Evolutionary conservation across 805 yeast genomes (phyloP).

Genomic region (Blastobotrys peoriensis): DNA sequence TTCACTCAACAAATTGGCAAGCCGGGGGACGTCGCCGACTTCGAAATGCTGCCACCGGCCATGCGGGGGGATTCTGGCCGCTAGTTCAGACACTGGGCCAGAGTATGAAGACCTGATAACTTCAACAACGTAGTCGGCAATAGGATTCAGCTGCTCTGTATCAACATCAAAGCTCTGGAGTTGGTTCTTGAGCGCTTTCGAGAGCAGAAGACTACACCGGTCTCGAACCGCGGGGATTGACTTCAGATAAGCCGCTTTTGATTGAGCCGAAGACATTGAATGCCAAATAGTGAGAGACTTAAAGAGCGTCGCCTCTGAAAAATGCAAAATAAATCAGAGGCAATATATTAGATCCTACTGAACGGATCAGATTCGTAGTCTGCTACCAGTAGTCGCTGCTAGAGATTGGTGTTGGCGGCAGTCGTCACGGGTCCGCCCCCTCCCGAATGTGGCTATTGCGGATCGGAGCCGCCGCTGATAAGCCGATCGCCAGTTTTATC

Average conservation of each 20-base stretch:
- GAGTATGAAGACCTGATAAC: conserved; percentile 44
- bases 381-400: too few relatives aligned
- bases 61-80: conserved; percentile 50
- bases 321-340: too few relatives aligned
- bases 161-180: conserved; percentile 43
- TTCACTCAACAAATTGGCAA: conserved; percentile 36
- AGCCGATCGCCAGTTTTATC: too few relatives aligned
- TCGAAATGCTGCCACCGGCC: conserved; percentile 66
- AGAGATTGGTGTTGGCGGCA: too few relatives aligned
- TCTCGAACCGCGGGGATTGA: conserved; percentile 54
- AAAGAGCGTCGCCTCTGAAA: too few relatives aligned
- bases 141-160: conserved; percentile 34
- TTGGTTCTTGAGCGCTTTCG: conserved; percentile 34
- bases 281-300: too few relatives aligned
- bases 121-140: conserved; percentile 41
- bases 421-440: too few relatives aligned
- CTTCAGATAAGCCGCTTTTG: conserved; percentile 32
- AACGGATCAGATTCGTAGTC: too few relatives aligned
- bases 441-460: too few relatives aligned
- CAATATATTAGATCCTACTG: too few relatives aligned
- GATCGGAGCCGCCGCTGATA: too few relatives aligned
- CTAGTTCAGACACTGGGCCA: conserved; percentile 27
- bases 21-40: conserved; percentile 41
- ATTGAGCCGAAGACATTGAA: too few relatives aligned
- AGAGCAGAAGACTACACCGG: conserved; percentile 40